Base-by-base conservation (phyloP, 371 early-diverging fungal species). In the Mucor irregularis region DNA sequence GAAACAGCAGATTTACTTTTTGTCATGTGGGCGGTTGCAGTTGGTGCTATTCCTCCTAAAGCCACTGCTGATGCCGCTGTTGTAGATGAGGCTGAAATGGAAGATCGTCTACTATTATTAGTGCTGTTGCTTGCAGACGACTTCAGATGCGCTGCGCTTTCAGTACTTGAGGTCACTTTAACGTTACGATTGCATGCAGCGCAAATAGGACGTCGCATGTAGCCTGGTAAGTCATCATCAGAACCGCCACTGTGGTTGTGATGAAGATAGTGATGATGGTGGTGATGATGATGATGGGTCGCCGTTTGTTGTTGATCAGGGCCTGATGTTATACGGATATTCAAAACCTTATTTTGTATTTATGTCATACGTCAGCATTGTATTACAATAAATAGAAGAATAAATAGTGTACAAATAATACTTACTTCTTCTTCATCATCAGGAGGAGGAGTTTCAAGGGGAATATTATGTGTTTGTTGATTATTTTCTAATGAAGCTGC, bases 171-270 rank as follows among this genome's bases (percentile, higher is more conserved):
- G 11, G 40, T 50, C 8, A 52, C 58, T 47, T 56, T 56, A 14
- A 63, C 56, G 51, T 60, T 64, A 37, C 60, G 65, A 40, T 60
- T 56, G 49, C 65, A 64, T 48, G 60, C 65, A 35, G 56, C 55
- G 56, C 65, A 64, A 14, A 64, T 60, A 4, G 56, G 60, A 34
- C 58, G 49, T 6, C 58, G 35, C 61, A 61, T 61, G 28, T 61
- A 61, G n/a, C 50, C 14, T n/a, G 58, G 58, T 37, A 53, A 26
- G 16, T 53, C 39, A 24, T 61, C 61, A 24, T 56, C 49, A 11
- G 26, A 35, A 16, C 17, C 33, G 3, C 4, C 24, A 26, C 34
- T 22, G 16, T 31, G 11, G 33, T 57, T 42, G 11, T 40, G 3
- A 28, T 47, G 48, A 21, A 14, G 4, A 28, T 45, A 28, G 8